Base-by-base conservation (phyloP, 1,284 basidiomycete species). In the Heterobasidion occidentale region DNA sequence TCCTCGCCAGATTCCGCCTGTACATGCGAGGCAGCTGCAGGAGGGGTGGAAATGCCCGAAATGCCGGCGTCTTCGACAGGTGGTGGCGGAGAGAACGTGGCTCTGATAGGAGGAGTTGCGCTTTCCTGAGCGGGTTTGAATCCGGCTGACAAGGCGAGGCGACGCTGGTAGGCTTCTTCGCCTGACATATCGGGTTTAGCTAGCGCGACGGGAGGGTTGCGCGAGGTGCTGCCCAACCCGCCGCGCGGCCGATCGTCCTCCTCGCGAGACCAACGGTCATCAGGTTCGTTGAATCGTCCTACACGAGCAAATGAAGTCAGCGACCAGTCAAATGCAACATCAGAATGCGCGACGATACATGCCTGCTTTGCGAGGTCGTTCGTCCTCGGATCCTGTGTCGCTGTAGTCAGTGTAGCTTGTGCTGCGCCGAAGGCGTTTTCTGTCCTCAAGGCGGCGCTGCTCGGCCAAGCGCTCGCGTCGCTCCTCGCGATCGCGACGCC, bases 281-380 rank as follows among this genome's bases (percentile, higher is more conserved):
- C 73, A 33, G 73, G 68, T 17, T 81, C 80, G 38, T 78, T 79
- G 60, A 74, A 86, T 57, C 80, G 78, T 27, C 84, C 85, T 88
- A 38, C 52, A 34, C 19, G 44, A 49, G 45, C 58, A 27, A 5
- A 51, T 51, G 34, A 52, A 42, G 54, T 36, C 36, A 56, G 51
- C n/a, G 38, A 45, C 14, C 12, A 35, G 14, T 44, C 14, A 49
- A 44, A 14, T n/a, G 3, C 14, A 27, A 27, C 27, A 5, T 27
- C 5, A 6, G 27, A 27, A 27, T 27, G 27, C 27, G 27, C 4
- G 5, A 27, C 27, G 27, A 27, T n/a, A 68, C 74, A 53, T 63
- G 87, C 89, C 88, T 58, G 83, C 72, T 67, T 91, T 92, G 52
- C 79, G 77, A 9, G 88, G 88, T 33, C 84, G 74, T 54, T 85